Percentiles rank a stretch among this genome's conserved stretches.
phyloP scores from a whole-genome alignment of 768 basidiomycete species.

The Auricularia cornea region DNA sequence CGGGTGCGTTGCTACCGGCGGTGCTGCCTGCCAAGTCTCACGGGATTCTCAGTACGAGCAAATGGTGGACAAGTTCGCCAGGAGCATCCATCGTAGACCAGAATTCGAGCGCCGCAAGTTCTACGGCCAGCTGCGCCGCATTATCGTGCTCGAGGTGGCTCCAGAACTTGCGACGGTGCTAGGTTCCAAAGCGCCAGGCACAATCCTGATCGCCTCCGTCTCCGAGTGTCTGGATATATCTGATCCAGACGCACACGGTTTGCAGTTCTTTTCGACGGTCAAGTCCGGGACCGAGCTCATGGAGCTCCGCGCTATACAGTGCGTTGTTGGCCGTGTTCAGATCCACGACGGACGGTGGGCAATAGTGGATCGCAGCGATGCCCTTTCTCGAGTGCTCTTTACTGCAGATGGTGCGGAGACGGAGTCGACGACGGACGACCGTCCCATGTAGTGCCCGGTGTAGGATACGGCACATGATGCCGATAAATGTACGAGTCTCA shows the following conservation, averaged over 20 bases:
- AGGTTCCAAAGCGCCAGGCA: not conserved
- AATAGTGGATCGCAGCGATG: not conserved
- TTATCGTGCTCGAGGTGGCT: not conserved
- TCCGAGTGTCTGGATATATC: not conserved
- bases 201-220: not conserved
- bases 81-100: not conserved
- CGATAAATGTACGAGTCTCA: too few relatives aligned
- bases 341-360: not conserved
- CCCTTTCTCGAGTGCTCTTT: not conserved
- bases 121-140: not conserved
- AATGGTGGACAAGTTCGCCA: not conserved
- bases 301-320: not conserved
- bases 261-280: not conserved
- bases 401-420: too few relatives aligned
- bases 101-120: not conserved
- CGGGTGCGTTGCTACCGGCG: not conserved
- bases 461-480: too few relatives aligned
- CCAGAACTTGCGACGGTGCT: not conserved
- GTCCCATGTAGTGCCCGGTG: too few relatives aligned
- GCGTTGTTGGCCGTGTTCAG: not conserved
- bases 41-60: not conserved
- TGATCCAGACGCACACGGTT: not conserved
- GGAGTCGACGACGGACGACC: too few relatives aligned
- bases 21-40: not conserved
- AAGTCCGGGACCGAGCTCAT: not conserved